These are phyloP conservation scores for Eucalyptus sideroxylon DNA, from an alignment of 345 rosid species.

Conservation along the genomic window DNA sequence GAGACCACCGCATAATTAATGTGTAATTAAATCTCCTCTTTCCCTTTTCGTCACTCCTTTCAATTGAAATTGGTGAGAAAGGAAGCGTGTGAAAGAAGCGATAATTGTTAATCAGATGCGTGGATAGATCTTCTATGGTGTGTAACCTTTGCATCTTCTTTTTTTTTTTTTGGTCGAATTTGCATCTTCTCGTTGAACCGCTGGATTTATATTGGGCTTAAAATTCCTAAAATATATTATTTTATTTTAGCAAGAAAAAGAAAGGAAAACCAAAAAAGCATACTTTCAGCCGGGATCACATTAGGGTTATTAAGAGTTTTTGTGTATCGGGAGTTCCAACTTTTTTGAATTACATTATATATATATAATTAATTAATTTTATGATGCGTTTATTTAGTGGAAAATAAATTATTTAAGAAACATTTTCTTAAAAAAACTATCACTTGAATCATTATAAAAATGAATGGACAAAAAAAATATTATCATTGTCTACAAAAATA, in stretches of 20 bases:
- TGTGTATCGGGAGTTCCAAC: not conserved
- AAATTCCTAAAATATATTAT: not conserved
- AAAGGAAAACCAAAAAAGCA: not conserved
- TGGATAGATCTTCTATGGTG: not conserved
- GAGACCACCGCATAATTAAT: not conserved
- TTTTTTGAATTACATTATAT: not conserved
- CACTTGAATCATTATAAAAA: not conserved
- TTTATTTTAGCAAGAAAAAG: not conserved
- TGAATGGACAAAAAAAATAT: not conserved
- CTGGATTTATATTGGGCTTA: not conserved
- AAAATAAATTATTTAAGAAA: too few species aligned
- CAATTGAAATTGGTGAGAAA: not conserved
- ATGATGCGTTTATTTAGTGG: rapidly evolving
- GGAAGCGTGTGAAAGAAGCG: not conserved
- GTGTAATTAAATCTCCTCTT: not conserved
- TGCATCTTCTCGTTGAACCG: not conserved
- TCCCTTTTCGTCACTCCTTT: not conserved
- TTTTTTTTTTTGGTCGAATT: not conserved
- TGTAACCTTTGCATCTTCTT: not conserved
- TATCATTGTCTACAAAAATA: not conserved
- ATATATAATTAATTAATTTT: too few species aligned
- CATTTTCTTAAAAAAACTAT: too few species aligned
- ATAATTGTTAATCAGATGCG: not conserved
- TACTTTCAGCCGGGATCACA: not conserved
- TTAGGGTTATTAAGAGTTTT: not conserved